Evolutionary conservation across 495 filamentous ascomycete species (phyloP).

Genomic region (Glonium stellatum): DNA sequence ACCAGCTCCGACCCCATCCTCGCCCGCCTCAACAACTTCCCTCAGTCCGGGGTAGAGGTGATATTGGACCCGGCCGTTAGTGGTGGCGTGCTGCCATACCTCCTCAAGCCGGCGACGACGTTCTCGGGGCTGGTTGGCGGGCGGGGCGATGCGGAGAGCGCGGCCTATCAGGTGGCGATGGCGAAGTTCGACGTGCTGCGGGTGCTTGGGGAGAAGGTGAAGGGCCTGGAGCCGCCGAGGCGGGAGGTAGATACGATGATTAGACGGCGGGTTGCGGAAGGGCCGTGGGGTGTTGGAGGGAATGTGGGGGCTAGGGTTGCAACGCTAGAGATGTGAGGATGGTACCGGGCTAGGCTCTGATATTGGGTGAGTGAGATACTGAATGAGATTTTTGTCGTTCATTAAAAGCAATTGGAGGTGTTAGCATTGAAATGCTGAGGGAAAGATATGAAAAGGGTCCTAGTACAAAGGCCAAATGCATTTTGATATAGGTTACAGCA

Average conservation of each 20-base stretch:
- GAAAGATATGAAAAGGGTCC: no score
- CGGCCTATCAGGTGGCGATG: conserved; percentile 53
- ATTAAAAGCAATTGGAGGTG: no score
- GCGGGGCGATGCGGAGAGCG: conserved; percentile 50
- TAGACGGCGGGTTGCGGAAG: conserved; percentile 17
- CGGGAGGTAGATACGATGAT: conserved; percentile 16
- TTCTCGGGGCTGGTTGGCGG: conserved; percentile 54
- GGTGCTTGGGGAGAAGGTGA: conserved; percentile 31
- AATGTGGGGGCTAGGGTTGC: conserved; percentile 21
- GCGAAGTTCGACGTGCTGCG: conserved; percentile 54
- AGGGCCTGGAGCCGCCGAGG: conserved; percentile 7
- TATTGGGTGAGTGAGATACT: no score
- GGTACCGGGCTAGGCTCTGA: background rate
- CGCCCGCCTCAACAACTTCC: conserved; percentile 28
- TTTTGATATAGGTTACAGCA: no score
- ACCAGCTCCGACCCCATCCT: conserved; percentile 10
- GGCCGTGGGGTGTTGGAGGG: conserved; percentile 19
- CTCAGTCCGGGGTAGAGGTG: conserved; percentile 19
- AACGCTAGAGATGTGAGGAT: conserved; percentile 20
- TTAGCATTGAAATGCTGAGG: no score
- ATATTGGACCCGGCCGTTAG: conserved; percentile 19
- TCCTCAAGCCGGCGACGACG: conserved; percentile 52
- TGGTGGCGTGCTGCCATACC: conserved; percentile 47
- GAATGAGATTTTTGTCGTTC: no score
- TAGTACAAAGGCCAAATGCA: no score